Conservation (phyloP, 805 yeast genomes). For the Ogataea haglerorum region DNA sequence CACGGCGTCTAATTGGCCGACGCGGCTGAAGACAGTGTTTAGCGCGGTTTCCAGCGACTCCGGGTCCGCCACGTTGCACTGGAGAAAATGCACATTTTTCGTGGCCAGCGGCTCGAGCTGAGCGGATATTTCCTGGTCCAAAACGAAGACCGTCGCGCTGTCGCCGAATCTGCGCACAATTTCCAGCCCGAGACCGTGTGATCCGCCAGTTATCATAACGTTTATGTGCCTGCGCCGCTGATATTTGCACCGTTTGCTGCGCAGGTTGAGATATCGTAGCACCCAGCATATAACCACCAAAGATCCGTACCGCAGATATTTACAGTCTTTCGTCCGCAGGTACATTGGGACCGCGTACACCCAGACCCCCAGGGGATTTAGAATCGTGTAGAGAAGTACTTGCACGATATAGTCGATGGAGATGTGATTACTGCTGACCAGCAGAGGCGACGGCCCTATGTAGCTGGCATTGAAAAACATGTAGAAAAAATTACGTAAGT, state of each 20-base stretch:
- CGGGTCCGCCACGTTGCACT: conserved; percentile 25
- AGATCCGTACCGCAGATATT: conserved; percentile 5
- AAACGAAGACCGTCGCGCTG: conserved; percentile 5
- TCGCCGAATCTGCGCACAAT: conserved; percentile 29
- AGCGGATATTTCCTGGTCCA: conserved; percentile 6
- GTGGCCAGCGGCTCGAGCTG: conserved; percentile 7
- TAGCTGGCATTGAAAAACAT: not conserved
- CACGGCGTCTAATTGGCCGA: conserved; percentile 31
- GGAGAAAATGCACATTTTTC: conserved; percentile 23
- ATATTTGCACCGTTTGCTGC: conserved; percentile 7
- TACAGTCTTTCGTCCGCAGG: not conserved
- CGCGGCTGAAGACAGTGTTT: conserved; percentile 20
- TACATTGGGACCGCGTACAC: conserved; percentile 7
- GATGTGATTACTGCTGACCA: conserved; percentile 8
- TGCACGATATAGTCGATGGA: conserved; percentile 22
- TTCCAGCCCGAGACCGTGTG: conserved; percentile 47
- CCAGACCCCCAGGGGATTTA: conserved; percentile 24
- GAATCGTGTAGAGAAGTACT: conserved; percentile 10
- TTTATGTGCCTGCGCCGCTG: conserved; percentile 6
- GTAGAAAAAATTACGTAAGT: no score
- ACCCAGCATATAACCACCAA: conserved; percentile 22
- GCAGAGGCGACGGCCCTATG: conserved; percentile 12
- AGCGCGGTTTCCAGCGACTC: conserved; percentile 23
- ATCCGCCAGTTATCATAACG: conserved; percentile 50
- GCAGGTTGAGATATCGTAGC: conserved; percentile 16